phyloP scores from a whole-genome alignment of 768 basidiomycete species.

The Tulasnella sp. region DNA sequence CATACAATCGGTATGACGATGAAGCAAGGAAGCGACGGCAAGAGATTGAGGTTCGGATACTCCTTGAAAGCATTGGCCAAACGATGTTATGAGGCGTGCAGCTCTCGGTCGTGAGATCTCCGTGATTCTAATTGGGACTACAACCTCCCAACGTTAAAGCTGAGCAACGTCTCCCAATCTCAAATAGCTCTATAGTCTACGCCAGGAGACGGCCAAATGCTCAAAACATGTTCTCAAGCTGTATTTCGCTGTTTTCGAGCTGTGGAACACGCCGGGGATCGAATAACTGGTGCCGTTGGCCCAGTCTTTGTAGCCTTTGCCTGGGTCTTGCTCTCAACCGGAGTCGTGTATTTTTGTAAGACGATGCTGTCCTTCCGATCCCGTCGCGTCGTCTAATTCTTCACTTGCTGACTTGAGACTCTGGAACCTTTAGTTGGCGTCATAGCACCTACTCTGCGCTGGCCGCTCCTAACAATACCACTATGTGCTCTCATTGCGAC shows the following conservation, averaged over 20 bases:
- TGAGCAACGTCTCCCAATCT: too few relatives aligned
- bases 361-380: conserved; percentile 17
- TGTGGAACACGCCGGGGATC: conserved; percentile 64
- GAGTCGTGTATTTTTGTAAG: conserved; percentile 73
- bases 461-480: conserved; percentile 49
- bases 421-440: conserved; percentile 50
- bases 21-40: too few relatives aligned
- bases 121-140: too few relatives aligned
- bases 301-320: conserved; percentile 85
- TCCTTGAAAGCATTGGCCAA: too few relatives aligned
- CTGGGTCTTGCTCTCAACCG: conserved; percentile 52
- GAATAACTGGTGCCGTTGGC: conserved; percentile 79
- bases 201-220: not conserved
- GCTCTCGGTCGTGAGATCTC: too few relatives aligned
- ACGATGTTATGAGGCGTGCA: too few relatives aligned
- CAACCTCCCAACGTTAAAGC: too few relatives aligned
- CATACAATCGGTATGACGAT: too few relatives aligned
- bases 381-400: not conserved
- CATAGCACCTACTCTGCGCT: conserved; percentile 53
- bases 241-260: conserved; percentile 52
- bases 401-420: not conserved
- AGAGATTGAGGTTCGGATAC: too few relatives aligned
- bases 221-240: conserved; percentile 19
- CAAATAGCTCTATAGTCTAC: too few relatives aligned
- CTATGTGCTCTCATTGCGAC: conserved; percentile 61